Base-by-base conservation (phyloP, 768 basidiomycete genomes). In the Porphyrellus cyaneotinctus region DNA sequence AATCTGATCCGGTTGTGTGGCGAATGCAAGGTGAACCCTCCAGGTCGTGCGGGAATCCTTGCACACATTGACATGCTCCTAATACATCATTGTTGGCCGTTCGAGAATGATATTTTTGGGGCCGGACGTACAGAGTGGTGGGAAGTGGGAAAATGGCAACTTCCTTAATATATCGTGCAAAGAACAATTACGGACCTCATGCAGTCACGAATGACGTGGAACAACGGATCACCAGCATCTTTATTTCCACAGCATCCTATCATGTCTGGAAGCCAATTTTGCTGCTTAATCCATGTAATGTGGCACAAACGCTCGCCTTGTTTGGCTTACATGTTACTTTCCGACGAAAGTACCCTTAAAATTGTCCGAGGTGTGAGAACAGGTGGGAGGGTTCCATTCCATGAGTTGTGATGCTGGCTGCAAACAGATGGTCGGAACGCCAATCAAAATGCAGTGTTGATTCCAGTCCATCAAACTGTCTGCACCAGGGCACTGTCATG, bases 391-490 rank as follows among this genome's bases (percentile, higher is more conserved):
- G 36, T 52, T 58, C 59, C 49, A 45, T 59, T 49, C 42, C 42
- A 45, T 15, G 26, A 18, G 23, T 11, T n/a, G 17, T 35, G 24
- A 43, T 28, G 20, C 22, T 23, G 7, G 5, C 31, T 11, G n/a
- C 23, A 9, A 23, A 45, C 13, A 43, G 24, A 15, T 23, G 20
- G 37, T 24, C 47, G 39, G 26, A 44, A 56, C 39, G 39, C 47
- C 50, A 59, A 61, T 61, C 59, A 48, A 8, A 36, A n/a, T 1
- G 35, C 14, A 49, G 31, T 41, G 41, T 24, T n/a, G 30, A 15
- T 31, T 51, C 46, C 14, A 47, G 42, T 6, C 36, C 33, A 10
- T 35, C 14, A 26, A 20, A n/a, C 33, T 18, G 23, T 15, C 39
- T 46, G 37, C 18, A n/a, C 24, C 23, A 4, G 18, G 31, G 26